These are phyloP conservation scores for Diaporthe longicolla DNA, from an alignment of 2,329 filamentous ascomycete species.

Conservation along the genomic window DNA sequence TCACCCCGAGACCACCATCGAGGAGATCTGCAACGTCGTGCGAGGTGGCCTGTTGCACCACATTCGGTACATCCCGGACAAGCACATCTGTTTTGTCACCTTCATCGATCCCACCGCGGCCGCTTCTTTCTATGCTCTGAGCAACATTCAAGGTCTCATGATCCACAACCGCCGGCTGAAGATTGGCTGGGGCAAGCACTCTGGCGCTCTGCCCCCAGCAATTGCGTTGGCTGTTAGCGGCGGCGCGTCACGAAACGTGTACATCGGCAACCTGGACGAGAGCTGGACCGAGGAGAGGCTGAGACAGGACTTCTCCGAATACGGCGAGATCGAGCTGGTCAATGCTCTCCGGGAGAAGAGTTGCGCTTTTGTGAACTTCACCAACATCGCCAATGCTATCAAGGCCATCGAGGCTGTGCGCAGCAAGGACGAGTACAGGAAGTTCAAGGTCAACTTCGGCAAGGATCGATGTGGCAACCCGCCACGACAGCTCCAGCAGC, in stretches of 20 bases:
- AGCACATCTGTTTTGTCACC: conserved; percentile 99
- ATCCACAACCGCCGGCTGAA: conserved; percentile 98
- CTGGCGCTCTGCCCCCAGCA: conserved; percentile 92
- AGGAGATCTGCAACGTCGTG: conserved; percentile 99
- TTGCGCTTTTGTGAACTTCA: conserved; percentile 99
- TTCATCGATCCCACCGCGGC: conserved; percentile 99
- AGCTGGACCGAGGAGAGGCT: conserved; percentile 97
- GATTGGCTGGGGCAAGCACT: conserved; percentile 99
- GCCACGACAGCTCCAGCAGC: conserved; percentile 84
- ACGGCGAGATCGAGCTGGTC: conserved; percentile 96
- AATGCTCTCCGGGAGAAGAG: conserved; percentile 98
- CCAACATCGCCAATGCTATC: conserved; percentile 99
- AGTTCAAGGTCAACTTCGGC: conserved; percentile 99
- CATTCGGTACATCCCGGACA: conserved; percentile 98
- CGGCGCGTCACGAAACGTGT: conserved; percentile 97
- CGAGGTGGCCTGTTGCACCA: conserved; percentile 95
- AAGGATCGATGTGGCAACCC: conserved; percentile 98
- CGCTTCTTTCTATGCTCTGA: conserved; percentile 96
- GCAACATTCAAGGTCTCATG: conserved; percentile 98
- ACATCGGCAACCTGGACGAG: conserved; percentile 97
- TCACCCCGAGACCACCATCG: conserved; percentile 97
- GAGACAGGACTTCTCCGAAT: conserved; percentile 96
- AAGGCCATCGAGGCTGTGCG: conserved; percentile 98
- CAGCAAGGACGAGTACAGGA: conserved; percentile 94
- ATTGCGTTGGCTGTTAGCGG: conserved; percentile 97